phyloP scores from a whole-genome alignment of 495 filamentous ascomycete genomes.

The Penicillium daleae region DNA sequence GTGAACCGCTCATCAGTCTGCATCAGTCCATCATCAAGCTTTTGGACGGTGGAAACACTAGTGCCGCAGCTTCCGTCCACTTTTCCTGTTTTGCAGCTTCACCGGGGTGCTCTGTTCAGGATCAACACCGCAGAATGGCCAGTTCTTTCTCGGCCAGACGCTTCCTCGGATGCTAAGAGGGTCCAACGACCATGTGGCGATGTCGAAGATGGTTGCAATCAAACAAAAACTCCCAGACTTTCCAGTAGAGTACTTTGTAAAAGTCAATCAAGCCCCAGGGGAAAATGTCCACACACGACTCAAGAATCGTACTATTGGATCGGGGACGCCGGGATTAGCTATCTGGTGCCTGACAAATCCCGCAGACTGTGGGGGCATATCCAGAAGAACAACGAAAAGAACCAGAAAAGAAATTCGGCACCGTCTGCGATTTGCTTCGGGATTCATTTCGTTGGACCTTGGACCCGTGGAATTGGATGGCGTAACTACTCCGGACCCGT shows the following conservation, averaged over 20 bases:
- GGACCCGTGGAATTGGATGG: slow-evolving; percentile 23
- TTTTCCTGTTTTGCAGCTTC: slow-evolving; percentile 15
- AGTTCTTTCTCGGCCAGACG: neutral
- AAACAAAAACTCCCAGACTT: too few species aligned
- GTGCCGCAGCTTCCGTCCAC: slow-evolving; percentile 6
- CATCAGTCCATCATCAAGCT: slow-evolving; percentile 21
- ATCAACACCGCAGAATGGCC: neutral
- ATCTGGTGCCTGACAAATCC: slow-evolving; percentile 20
- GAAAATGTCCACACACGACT: neutral
- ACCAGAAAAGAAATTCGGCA: slow-evolving; percentile 11
- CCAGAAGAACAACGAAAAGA: neutral
- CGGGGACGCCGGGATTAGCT: slow-evolving; percentile 30
- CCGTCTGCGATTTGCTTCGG: slow-evolving; percentile 22
- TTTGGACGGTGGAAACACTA: slow-evolving; percentile 15
- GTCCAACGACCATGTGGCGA: slow-evolving; percentile 14
- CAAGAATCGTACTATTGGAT: slow-evolving; percentile 15
- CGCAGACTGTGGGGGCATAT: slow-evolving; percentile 11
- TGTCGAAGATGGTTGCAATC: neutral
- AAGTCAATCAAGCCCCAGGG: neutral
- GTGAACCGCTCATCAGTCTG: too few species aligned
- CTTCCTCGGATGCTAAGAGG: neutral
- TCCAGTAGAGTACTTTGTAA: neutral
- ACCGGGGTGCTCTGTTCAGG: slow-evolving; percentile 17
- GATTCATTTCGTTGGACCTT: slow-evolving; percentile 20
- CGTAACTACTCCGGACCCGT: slow-evolving; percentile 25